Evolutionary conservation across 768 basidiomycete species (phyloP), one percentile per base, ranked within the genome.

Genomic region (Naematelia aurantialba): DNA sequence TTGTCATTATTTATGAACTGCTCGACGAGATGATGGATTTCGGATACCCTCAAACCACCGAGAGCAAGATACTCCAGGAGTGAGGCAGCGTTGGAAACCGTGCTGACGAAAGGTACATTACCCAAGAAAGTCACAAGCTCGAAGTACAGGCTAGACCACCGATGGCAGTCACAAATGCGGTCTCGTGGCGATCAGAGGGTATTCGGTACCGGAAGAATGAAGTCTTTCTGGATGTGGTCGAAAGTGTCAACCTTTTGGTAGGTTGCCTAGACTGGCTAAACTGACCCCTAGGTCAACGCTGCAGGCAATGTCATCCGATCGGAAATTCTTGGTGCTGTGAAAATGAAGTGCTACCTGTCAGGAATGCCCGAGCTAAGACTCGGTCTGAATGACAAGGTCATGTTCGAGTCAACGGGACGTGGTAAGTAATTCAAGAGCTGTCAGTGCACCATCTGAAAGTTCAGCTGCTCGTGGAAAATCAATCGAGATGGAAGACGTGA

Each of bases 1-100:
- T 99, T 74, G 96, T 99, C 42, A 96, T 99, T 74, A 96, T 99
- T 52, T 99, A 96, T 78, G 94, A 98, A 76, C 84, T 98, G 55
- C 83, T 99, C 81, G 94, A 98, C 71, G 96, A 99, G 81, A 97
- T 98, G 91, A 97, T 98, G 92, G 96, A 99, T 80, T 99, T 96
- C 79, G 96, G 96, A 5, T 97, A 88, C 75, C 94, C 96, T 0
- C 96, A 98, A 78, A 99, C 94, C 44, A 98, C 96, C 14, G 96
- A 99, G 80, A 91, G 89, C 83, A 98, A 99, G 82, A 99, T 98
- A 68, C 79, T 98, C 52, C 94, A 98, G 79, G 94, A 98, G 87
- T 90, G 63, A 70, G 86, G 80, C 22, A 31, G 31, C 30, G 45
- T 17, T 0, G 21, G n/a, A 13, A 42, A 29, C 8, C 27, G 22